phyloP scores from a whole-genome alignment of 768 basidiomycete genomes.

The Phlebiopsis flavidoalba region DNA sequence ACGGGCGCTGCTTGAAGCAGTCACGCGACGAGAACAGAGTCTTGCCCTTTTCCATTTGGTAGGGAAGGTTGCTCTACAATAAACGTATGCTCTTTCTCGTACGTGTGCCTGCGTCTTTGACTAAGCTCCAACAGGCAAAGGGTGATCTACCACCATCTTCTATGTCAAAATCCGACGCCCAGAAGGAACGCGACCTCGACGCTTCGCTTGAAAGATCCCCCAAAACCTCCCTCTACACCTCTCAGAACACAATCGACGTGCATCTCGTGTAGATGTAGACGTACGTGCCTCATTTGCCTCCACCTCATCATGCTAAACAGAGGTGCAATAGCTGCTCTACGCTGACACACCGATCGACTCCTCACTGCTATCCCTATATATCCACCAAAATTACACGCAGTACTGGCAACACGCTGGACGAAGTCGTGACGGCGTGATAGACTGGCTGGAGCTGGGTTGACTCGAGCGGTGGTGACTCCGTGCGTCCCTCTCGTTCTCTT shows the following conservation, averaged over 20 bases:
- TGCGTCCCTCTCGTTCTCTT: constrained; percentile 20
- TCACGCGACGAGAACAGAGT: constrained; percentile 81
- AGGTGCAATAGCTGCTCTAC: constrained; percentile 50
- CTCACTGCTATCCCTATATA: constrained; percentile 80
- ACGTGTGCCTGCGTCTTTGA: neutral
- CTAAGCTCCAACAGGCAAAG: constrained; percentile 46
- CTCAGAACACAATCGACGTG: constrained; percentile 50
- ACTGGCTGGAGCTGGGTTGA: constrained; percentile 79
- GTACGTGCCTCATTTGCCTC: constrained; percentile 33
- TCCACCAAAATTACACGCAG: constrained; percentile 90
- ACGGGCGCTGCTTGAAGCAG: constrained; percentile 54
- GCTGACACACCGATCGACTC: constrained; percentile 89
- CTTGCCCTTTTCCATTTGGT: constrained; percentile 88
- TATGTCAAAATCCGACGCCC: constrained; percentile 55
- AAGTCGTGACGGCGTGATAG: constrained; percentile 64
- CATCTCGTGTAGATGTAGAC: constrained; percentile 75
- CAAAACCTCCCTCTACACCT: constrained; percentile 57
- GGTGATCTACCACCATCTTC: constrained; percentile 59
- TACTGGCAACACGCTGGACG: constrained; percentile 77
- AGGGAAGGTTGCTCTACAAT: constrained; percentile 89
- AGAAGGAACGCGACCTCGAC: constrained; percentile 56
- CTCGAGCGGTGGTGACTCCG: constrained; percentile 57
- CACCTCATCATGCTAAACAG: neutral
- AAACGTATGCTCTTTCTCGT: constrained; percentile 57
- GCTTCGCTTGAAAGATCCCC: constrained; percentile 47